A percentile compares a stretch with the other conserved stretches of the same genome.
Conservation (phyloP, 73 alveolate genomes). For the Tetrahymena elliotti region DNA sequence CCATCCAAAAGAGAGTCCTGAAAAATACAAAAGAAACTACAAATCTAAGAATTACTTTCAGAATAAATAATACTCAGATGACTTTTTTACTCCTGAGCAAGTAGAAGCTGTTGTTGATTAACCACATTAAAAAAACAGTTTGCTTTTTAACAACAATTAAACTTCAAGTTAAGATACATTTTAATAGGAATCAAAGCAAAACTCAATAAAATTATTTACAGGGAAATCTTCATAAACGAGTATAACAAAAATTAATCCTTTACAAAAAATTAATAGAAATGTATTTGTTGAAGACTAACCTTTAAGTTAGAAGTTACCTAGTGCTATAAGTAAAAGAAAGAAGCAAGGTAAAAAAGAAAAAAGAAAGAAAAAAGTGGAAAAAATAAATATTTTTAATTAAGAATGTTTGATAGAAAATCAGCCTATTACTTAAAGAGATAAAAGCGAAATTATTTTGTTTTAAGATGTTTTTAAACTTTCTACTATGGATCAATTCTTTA, state of each 20-base stretch:
- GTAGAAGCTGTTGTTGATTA: not conserved
- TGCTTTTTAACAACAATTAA: too few species aligned
- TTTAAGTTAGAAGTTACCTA: not conserved
- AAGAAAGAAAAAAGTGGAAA: not conserved
- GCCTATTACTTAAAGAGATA: not conserved
- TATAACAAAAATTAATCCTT: too few species aligned
- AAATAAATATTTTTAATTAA: not conserved
- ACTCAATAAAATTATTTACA: not conserved
- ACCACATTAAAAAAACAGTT: not conserved
- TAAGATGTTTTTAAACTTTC: not conserved
- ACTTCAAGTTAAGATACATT: not conserved
- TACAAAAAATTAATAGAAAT: too few species aligned
- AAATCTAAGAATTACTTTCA: not conserved
- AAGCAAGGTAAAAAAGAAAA: not conserved
- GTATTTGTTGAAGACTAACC: not conserved
- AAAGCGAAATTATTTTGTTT: not conserved
- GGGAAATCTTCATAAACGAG: not conserved
- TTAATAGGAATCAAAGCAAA: not conserved
- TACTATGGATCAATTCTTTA: not conserved
- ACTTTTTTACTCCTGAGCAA: not conserved
- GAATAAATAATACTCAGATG: not conserved
- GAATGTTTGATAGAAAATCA: not conserved
- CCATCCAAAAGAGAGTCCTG: not conserved
- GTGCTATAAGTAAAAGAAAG: not conserved
- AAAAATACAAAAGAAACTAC: too few species aligned